Conservation (phyloP, 257 asterid genomes). For the Primulina eburnea region DNA sequence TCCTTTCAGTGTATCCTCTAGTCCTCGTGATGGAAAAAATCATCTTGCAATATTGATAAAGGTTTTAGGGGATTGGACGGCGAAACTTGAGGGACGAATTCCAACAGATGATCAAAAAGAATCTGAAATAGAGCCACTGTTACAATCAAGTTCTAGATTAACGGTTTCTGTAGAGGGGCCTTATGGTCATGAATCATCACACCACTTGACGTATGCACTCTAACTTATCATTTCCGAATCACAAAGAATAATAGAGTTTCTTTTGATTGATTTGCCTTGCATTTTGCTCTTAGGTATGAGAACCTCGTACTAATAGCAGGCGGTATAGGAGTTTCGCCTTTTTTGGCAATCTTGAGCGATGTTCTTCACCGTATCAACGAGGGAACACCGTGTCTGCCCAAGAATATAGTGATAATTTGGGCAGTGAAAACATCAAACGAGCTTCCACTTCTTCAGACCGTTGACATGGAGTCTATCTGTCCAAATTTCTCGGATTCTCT, state of each 20-base stretch:
- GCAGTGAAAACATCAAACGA: constrained; percentile 68
- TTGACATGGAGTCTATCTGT: constrained; percentile 55
- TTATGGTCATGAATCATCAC: constrained; percentile 82
- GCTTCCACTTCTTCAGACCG: constrained; percentile 74
- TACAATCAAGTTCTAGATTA: constrained; percentile 33
- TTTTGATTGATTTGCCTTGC: not conserved
- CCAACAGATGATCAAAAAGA: constrained; percentile 28
- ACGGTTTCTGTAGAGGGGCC: constrained; percentile 83
- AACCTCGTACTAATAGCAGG: constrained; percentile 85
- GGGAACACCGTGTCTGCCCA: constrained; percentile 56
- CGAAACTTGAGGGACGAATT: constrained; percentile 38
- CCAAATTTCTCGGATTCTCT: constrained; percentile 50
- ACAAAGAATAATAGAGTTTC: not conserved
- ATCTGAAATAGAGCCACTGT: constrained; percentile 23
- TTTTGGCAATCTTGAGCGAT: constrained; percentile 77
- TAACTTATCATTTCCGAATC: not conserved
- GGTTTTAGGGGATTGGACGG: constrained; percentile 68
- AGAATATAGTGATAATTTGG: constrained; percentile 67
- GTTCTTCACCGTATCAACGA: constrained; percentile 60
- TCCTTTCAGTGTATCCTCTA: constrained; percentile 74
- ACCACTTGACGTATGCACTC: constrained; percentile 58
- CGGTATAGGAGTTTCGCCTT: constrained; percentile 89
- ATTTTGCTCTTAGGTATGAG: constrained; percentile 54
- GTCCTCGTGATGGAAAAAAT: constrained; percentile 59
- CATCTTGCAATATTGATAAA: constrained; percentile 62